Evolutionary conservation across 805 yeast genomes (phyloP), one percentile per base, ranked within the genome.

Genomic region (Teunomyces stri): DNA sequence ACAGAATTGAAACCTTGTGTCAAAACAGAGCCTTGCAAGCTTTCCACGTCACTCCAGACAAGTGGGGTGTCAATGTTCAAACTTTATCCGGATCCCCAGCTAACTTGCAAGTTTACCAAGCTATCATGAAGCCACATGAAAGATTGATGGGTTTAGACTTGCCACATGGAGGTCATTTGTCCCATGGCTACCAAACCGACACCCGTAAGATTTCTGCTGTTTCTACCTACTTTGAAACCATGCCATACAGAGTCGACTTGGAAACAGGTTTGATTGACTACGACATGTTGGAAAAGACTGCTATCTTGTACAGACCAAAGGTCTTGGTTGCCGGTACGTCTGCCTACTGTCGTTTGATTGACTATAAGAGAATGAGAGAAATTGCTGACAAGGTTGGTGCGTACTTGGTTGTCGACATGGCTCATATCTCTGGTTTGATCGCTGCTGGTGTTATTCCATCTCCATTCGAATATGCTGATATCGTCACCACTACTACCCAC

Each of bases 31-130:
- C 98, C 41, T 75, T 92, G 51, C 80, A 86, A 59, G 90, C 96
- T 9, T 92, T 89, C 69, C 71, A 75, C 49, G 71, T 91, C 53
- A 81, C 85, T 54, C 79, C 94, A 31, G 86, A 78, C 39, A 74
- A 85, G 65, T 92, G 99, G 99, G 99, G 99, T 42, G 98, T 92
- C 59, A 92, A 92, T 58, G 99, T 92, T 43, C 99, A 92, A 75
- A 76, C 97, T 2, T 78, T 92, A 59, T 87, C 96, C 47, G 99
- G 99, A 52, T 91, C 97, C 5, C 97, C 98, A 55, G 98, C 98
- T 46, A 92, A 92, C 70, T 78, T 92, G 67, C 89, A 92, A 60
- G 90, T 90, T 29, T 92, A 92, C 70, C 87, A 90, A 48, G 95
- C 97, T 27, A 70, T 92, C 42, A 70, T 92, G 80, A 85, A 87